A percentile compares a stretch with the other conserved stretches of the same genome.
These are phyloP conservation scores for Rhodocollybia butyracea DNA, from an alignment of 768 basidiomycete genomes.

Conservation along the genomic window DNA sequence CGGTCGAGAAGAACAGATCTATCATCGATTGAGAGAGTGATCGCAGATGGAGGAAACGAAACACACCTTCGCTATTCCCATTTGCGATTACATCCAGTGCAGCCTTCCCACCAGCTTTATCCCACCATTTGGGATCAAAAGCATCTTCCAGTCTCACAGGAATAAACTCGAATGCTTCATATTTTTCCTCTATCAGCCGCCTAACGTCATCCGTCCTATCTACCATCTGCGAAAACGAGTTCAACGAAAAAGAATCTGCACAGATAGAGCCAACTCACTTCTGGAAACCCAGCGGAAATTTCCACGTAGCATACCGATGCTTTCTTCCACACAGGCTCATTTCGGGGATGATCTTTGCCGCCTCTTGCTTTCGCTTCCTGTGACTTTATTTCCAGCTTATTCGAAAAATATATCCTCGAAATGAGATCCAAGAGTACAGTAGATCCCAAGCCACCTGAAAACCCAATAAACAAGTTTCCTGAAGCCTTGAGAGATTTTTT, in stretches of 20 bases:
- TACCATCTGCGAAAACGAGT: conserved; percentile 36
- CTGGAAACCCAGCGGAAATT: conserved; percentile 54
- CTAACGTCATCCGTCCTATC: conserved; percentile 55
- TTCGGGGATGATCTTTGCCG: conserved; percentile 66
- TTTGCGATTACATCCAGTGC: conserved; percentile 37
- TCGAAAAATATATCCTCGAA: conserved; percentile 51
- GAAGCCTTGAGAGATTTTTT: conserved; percentile 60
- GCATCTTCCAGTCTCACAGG: conserved; percentile 70
- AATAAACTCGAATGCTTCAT: conserved; percentile 53
- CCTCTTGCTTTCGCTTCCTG: conserved; percentile 36
- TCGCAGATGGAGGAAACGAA: neutral
- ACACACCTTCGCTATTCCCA: conserved; percentile 49
- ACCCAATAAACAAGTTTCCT: conserved; percentile 65
- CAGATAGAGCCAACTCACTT: conserved; percentile 38
- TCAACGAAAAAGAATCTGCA: conserved; percentile 7
- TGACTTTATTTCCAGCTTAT: conserved; percentile 19
- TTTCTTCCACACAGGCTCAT: conserved; percentile 57
- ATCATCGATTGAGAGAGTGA: neutral
- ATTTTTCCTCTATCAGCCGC: conserved; percentile 37
- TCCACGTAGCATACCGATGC: conserved; percentile 71
- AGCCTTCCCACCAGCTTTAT: conserved; percentile 33
- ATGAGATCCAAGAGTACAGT: conserved; percentile 70
- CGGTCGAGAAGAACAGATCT: conserved; percentile 1
- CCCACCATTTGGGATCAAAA: conserved; percentile 71
- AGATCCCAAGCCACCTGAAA: conserved; percentile 80